phyloP scores from a whole-genome alignment of 139 green algal genomes.

The Micractinium sp. region DNA sequence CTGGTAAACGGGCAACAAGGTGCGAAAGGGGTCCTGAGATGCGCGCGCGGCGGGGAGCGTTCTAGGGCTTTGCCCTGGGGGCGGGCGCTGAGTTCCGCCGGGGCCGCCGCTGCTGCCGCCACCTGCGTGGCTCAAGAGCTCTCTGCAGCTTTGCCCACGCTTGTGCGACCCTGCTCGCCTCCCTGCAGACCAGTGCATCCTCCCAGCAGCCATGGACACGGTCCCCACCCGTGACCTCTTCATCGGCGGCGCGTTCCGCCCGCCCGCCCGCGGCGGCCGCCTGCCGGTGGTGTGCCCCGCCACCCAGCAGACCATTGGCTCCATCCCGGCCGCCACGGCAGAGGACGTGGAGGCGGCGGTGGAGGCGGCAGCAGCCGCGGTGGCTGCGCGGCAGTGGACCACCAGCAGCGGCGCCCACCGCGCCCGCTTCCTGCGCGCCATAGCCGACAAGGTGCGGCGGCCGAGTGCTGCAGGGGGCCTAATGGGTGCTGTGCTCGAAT shows the following conservation, averaged over 20 bases:
- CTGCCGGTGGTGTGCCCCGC: not conserved
- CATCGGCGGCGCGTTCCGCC: not conserved
- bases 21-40: too few relatives aligned
- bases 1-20: too few relatives aligned
- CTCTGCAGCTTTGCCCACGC: not conserved
- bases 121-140: not conserved
- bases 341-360: constrained; percentile 72
- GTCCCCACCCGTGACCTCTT: not conserved
- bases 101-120: not conserved
- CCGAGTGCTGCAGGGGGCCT: too few relatives aligned
- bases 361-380: constrained; percentile 50
- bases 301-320: constrained; percentile 63
- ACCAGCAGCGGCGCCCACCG: constrained; percentile 57
- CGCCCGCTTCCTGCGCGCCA: constrained; percentile 57
- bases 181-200: too few relatives aligned
- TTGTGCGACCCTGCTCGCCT: not conserved
- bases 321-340: constrained; percentile 61
- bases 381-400: constrained; percentile 57
- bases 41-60: too few relatives aligned
- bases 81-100: not conserved
- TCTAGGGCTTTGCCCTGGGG: too few relatives aligned
- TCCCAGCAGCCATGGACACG: not conserved
- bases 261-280: not conserved
- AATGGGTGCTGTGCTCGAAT: too few relatives aligned
- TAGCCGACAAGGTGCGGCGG: constrained; percentile 65